Conservation (phyloP, 1,139 yeast genomes). For the Nakaseomyces bracarensis region DNA sequence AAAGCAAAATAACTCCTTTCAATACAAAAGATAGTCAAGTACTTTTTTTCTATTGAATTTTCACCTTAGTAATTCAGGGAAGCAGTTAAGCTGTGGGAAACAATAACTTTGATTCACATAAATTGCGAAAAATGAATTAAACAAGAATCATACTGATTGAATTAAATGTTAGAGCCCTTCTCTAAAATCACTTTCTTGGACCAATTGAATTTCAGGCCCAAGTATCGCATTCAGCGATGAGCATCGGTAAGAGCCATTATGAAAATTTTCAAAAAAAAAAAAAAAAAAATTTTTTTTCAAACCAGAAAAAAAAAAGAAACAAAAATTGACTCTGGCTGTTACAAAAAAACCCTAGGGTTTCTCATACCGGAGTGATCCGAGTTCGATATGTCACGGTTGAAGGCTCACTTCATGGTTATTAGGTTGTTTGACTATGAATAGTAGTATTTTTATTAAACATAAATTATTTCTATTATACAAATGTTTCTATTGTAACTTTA, state of each 20-base stretch:
- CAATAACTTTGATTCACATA: neutral
- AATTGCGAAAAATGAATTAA: neutral
- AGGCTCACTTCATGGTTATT: too few relatives aligned
- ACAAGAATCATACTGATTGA: neutral
- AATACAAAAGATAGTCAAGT: too few relatives aligned
- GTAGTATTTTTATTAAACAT: too few relatives aligned
- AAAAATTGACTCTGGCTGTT: too few relatives aligned
- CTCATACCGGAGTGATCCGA: too few relatives aligned
- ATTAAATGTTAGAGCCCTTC: neutral
- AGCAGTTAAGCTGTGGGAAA: constrained; percentile 3
- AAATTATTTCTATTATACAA: too few relatives aligned
- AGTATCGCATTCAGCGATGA: constrained; percentile 5
- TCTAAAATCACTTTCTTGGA: neutral
- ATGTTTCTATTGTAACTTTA: too few relatives aligned
- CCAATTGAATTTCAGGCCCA: too few relatives aligned
- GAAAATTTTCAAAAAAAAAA: constrained; percentile 4
- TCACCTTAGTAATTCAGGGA: neutral
- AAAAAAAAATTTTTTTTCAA: constrained; percentile 1
- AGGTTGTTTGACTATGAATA: too few relatives aligned
- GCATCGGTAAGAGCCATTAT: neutral
- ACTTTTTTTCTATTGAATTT: neutral
- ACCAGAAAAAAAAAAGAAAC: neutral
- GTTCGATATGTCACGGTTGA: too few relatives aligned
- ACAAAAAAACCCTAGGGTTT: too few relatives aligned
- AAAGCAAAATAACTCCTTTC: neutral